These are phyloP conservation scores for Buddleja alternifolia DNA, from an alignment of 257 asterid species.

Conservation along the genomic window DNA sequence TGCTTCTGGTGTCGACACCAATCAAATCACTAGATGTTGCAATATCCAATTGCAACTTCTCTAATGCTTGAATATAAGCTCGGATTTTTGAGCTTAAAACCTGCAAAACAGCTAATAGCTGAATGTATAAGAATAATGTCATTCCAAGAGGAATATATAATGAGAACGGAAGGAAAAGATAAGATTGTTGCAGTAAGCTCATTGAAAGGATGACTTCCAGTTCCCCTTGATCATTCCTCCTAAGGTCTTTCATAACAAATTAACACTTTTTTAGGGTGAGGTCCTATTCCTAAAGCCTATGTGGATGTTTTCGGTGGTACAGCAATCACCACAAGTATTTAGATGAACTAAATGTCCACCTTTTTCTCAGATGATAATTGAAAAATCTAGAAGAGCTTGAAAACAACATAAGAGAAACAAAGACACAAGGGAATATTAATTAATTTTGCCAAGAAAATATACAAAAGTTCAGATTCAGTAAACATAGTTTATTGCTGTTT, in stretches of 20 bases:
- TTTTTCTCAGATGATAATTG: slow-evolving; percentile 14
- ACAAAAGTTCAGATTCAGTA: not conserved
- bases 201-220: not conserved
- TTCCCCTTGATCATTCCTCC: not conserved
- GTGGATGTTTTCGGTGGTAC: not conserved
- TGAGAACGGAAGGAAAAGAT: not conserved
- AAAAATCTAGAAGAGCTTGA: slow-evolving; percentile 7
- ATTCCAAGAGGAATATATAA: slow-evolving; percentile 1
- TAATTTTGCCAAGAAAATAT: slow-evolving; percentile 10
- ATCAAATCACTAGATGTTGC: slow-evolving; percentile 97
- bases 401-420: slow-evolving; percentile 10
- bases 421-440: slow-evolving; percentile 5
- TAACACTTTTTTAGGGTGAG: slow-evolving; percentile 13
- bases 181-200: slow-evolving; percentile 6
- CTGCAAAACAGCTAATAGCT: slow-evolving; percentile 47
- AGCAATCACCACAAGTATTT: slow-evolving; percentile 17
- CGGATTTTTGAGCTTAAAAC: slow-evolving; percentile 91
- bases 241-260: not conserved
- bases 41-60: slow-evolving; percentile 95
- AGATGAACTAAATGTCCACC: slow-evolving; percentile 17
- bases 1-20: slow-evolving; percentile 95
- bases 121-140: slow-evolving; percentile 19
- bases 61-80: slow-evolving; percentile 98
- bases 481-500: not conserved
- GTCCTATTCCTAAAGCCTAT: slow-evolving; percentile 12